Evolutionary conservation across 768 basidiomycete genomes (phyloP), one percentile per base, ranked within the genome.

Genomic region (Scleroderma bovista): DNA sequence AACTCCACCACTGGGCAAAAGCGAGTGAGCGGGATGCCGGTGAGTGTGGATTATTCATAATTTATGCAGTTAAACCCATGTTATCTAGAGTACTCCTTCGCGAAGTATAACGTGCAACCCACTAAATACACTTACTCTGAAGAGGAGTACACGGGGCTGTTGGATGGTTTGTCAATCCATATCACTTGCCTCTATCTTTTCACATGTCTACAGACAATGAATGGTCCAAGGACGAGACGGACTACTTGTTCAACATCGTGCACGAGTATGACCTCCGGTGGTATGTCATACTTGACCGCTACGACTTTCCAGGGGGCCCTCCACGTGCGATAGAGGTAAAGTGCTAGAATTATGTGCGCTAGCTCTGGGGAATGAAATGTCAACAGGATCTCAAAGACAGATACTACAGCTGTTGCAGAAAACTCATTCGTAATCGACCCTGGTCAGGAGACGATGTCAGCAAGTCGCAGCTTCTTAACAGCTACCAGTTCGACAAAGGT

Each of bases 221-320:
- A 52, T 98, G 96, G 96, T 79, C 88, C 6, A 87, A 86, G 58
- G 90, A 93, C 57, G 93, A 97, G 67, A 97, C 96, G 0, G 88
- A 92, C 62, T 92, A 97, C 62, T 77, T 99, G 1, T 95, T 98
- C 68, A 71, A 70, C 3, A 66, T 95, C 9, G 83, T 87, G 9
- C 75, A 78, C 44, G 83, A 88, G 46, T 98, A 88, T 57, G 94
- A 97, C 65, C 73, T 81, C 11, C 79, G 95, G 39, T 98, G 94
- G 80, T 86, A 89, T 62, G 77, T 98, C 55, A 81, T 94, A 12
- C 75, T 88, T 46, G 96, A 98, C 67, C 83, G 96, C 23, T 98
- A 95, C 65, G 83, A 89, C 4, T 90, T 75, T 60, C 74, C 79
- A 2, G 70, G 68, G n/a, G 79, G 80, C 9, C 61, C 68, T 33